Evolutionary conservation across 495 filamentous ascomycete species (phyloP).

Genomic region (Lineolata rhizophorae): DNA sequence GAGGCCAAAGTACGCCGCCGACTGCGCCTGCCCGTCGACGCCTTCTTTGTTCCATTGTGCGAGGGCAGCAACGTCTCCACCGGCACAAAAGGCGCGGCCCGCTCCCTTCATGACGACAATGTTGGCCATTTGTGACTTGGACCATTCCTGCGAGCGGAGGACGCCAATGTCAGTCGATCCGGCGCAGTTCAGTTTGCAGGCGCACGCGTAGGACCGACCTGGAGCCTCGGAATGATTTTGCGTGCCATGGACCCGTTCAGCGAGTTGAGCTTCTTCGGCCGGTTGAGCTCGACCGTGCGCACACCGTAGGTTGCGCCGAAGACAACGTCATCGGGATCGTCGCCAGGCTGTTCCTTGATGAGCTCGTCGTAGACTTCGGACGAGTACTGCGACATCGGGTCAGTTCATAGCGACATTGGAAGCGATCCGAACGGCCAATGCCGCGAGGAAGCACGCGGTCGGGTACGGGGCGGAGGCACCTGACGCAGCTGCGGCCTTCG

Average conservation of each 20-base stretch:
- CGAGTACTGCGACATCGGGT: constrained; percentile 14
- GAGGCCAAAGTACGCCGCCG: constrained; percentile 65
- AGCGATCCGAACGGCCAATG: too few species aligned
- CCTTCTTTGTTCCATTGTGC: constrained; percentile 49
- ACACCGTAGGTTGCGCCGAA: constrained; percentile 76
- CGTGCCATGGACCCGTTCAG: constrained; percentile 82
- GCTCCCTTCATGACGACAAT: constrained; percentile 80
- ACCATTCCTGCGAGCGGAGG: constrained; percentile 56
- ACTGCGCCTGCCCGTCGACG: constrained; percentile 38
- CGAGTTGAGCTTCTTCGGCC: constrained; percentile 73
- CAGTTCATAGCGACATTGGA: too few species aligned
- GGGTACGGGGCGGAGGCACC: too few species aligned
- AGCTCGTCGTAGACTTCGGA: constrained; percentile 8
- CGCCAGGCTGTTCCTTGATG: constrained; percentile 20
- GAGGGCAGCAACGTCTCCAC: constrained; percentile 69
- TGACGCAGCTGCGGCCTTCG: too few species aligned
- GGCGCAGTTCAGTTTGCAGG: too few species aligned
- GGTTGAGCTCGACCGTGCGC: constrained; percentile 83
- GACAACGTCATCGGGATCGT: constrained; percentile 77
- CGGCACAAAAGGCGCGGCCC: constrained; percentile 75
- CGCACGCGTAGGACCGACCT: too few species aligned
- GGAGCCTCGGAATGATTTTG: constrained; percentile 70
- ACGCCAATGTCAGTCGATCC: not conserved
- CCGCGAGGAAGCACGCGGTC: too few species aligned
- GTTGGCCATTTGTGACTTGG: constrained; percentile 81